These are phyloP conservation scores for Zelopaecilomyces penicillatus DNA, from an alignment of 2,329 filamentous ascomycete genomes.

Conservation along the genomic window DNA sequence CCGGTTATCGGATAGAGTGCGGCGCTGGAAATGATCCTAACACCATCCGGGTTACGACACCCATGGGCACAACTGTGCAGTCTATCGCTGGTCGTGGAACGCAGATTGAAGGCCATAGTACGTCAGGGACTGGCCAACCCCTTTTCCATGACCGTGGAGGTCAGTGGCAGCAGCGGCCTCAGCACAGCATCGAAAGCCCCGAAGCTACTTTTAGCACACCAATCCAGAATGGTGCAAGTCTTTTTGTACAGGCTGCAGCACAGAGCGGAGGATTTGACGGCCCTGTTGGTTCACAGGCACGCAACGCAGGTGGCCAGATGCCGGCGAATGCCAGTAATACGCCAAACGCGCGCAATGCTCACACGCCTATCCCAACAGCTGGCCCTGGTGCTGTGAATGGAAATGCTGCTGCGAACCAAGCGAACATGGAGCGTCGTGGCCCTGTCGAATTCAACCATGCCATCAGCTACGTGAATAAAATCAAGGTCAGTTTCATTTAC, in stretches of 20 bases:
- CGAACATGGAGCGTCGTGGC: slow-evolving; percentile 72
- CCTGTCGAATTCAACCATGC: slow-evolving; percentile 99
- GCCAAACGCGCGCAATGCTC: slow-evolving; percentile 42
- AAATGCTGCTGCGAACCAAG: slow-evolving; percentile 43
- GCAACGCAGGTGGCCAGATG: slow-evolving; percentile 19
- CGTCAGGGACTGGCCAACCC: slow-evolving; percentile 29
- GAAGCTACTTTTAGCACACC: slow-evolving; percentile 55
- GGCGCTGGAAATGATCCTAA: slow-evolving; percentile 90
- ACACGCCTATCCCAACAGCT: slow-evolving; percentile 51
- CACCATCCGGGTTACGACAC: slow-evolving; percentile 91
- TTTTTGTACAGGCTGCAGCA: slow-evolving; percentile 37
- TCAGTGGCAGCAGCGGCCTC: slow-evolving; percentile 50
- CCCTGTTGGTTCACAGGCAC: slow-evolving; percentile 20
- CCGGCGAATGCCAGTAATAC: slow-evolving; percentile 28
- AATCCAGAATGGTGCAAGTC: slow-evolving; percentile 39
- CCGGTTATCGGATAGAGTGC: slow-evolving; percentile 93
- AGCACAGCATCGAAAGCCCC: slow-evolving; percentile 54
- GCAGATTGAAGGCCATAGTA: slow-evolving; percentile 36
- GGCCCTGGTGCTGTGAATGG: slow-evolving; percentile 55
- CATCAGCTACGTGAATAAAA: slow-evolving; percentile 99
- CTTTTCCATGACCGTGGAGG: slow-evolving; percentile 40
- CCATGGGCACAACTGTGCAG: slow-evolving; percentile 92
- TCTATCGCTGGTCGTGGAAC: slow-evolving; percentile 58
- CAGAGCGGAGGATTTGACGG: slow-evolving; percentile 27
- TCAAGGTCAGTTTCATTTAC: slow-evolving; percentile 61